Percentiles rank a stretch among this genome's conserved stretches.
These are phyloP conservation scores for Lachnellula arida DNA, from an alignment of 2,329 filamentous ascomycete genomes.

Conservation along the genomic window DNA sequence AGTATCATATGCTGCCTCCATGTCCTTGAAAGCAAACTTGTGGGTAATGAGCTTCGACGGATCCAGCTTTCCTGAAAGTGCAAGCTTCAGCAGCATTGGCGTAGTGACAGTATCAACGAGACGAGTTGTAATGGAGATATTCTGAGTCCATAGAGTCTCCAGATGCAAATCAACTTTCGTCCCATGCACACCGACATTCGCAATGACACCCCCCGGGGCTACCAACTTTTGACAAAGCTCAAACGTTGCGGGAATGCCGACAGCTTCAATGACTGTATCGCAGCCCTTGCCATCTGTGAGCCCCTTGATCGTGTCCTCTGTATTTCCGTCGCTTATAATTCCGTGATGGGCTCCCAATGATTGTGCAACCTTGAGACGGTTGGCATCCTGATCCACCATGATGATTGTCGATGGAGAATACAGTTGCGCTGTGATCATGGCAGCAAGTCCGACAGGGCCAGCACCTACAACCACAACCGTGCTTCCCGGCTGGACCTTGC, in stretches of 20 bases:
- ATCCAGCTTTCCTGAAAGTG: constrained; percentile 38
- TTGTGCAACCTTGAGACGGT: constrained; percentile 43
- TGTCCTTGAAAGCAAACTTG: constrained; percentile 39
- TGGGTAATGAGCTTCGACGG: constrained; percentile 43
- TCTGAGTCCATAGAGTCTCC: constrained; percentile 50
- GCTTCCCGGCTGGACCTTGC: constrained; percentile 46
- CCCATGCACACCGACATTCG: constrained; percentile 56
- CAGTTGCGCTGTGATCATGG: constrained; percentile 49
- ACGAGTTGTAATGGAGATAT: constrained; percentile 46
- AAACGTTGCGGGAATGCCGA: constrained; percentile 50
- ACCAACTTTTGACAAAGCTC: constrained; percentile 49
- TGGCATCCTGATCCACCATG: constrained; percentile 46
- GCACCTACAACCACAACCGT: constrained; percentile 51
- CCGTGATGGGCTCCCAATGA: constrained; percentile 44
- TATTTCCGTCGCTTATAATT: constrained; percentile 34
- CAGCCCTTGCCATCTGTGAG: constrained; percentile 49
- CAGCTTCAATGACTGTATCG: constrained; percentile 54
- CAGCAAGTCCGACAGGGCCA: constrained; percentile 52
- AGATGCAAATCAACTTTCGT: constrained; percentile 47
- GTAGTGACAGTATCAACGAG: constrained; percentile 45
- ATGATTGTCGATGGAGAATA: constrained; percentile 49
- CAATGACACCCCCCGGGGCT: constrained; percentile 48
- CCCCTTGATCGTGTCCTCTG: constrained; percentile 36
- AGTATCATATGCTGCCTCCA: constrained; percentile 41
- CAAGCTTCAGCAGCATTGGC: constrained; percentile 45